Conservation (phyloP, 2,329 filamentous ascomycete genomes). For the Teratosphaeria pseudoeucalypti region DNA sequence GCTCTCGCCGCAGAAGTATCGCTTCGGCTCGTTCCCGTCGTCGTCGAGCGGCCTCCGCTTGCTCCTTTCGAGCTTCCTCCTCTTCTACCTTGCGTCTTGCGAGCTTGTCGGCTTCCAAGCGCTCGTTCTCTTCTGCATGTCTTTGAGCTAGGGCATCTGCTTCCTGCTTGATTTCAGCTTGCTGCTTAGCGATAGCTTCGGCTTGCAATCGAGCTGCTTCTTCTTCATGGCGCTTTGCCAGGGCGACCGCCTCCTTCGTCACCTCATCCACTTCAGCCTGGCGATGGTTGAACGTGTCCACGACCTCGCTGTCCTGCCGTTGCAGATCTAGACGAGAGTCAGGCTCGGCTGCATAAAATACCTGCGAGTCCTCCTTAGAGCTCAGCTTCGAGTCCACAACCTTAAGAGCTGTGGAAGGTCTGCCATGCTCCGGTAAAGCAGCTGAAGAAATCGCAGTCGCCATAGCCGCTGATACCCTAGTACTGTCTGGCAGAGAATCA, state of each 20-base stretch:
- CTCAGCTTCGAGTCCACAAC: background rate
- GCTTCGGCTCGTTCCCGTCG: background rate
- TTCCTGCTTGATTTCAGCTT: background rate
- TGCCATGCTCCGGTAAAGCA: background rate
- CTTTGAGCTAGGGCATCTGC: background rate
- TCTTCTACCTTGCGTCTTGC: background rate
- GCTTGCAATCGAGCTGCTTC: background rate
- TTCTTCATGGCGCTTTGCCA: background rate
- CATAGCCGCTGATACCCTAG: background rate
- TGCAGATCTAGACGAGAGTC: background rate
- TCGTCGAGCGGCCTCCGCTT: background rate
- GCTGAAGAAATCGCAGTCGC: background rate
- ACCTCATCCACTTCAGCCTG: background rate
- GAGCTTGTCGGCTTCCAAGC: background rate
- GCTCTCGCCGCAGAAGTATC: background rate
- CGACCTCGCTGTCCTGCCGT: background rate
- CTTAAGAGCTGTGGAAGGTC: background rate
- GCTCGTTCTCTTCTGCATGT: background rate
- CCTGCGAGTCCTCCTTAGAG: background rate
- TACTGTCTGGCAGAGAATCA: background rate
- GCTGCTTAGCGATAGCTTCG: background rate
- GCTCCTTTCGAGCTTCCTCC: background rate
- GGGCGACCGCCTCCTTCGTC: background rate
- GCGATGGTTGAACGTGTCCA: background rate
- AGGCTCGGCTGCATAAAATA: background rate